Evolutionary conservation across 1,284 basidiomycete genomes (phyloP), one percentile per base, ranked within the genome.

Genomic region (Ustilago lituana): DNA sequence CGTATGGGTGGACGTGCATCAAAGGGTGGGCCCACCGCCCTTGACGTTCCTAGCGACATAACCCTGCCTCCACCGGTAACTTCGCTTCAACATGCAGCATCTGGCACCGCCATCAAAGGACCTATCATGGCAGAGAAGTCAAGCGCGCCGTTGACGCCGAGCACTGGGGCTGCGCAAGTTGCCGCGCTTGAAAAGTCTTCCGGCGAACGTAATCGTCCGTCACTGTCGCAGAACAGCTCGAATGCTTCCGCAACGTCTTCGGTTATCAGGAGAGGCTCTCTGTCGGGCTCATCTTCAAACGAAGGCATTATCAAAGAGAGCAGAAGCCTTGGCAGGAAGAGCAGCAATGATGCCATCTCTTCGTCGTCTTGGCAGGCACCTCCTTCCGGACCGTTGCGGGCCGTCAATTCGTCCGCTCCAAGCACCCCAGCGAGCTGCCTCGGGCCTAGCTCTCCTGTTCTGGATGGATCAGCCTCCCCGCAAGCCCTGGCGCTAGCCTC

Each of bases 1-100:
- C 73, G 74, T 1, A 61, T 74, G 72, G 62, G 72, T 20, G 72
- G 68, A 12, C 62, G 61, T 1, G 38, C 61, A 17, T 40, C 46
- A 43, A 70, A 72, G 15, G 51, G 46, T 6, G 56, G 40, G 4
- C 47, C 61, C 17, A 58, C 66, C 6, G 38, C 47, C 5, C 31
- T 65, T 1, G 58, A 66, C 3, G 43, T 62, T 4, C 59, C 73
- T 8, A 31, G 50, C 15, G 75, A 77, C 1, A 70, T 77, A 33
- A 40, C 49, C 5, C 50, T 77, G 20, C 75, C 75, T 31, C 73
- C 75, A 1, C 35, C 73, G 0, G 59, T 70, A n/a, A 31, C 51
- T 2, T 48, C 56, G 14, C 27, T 69, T 19, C 66, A 64, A 33
- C 52, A 56, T 5, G 46, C 60, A 3, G 22, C 65, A 26, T 24